phyloP scores from a whole-genome alignment of 108 stramenopile species.

The Discostella pseudostelligera region DNA sequence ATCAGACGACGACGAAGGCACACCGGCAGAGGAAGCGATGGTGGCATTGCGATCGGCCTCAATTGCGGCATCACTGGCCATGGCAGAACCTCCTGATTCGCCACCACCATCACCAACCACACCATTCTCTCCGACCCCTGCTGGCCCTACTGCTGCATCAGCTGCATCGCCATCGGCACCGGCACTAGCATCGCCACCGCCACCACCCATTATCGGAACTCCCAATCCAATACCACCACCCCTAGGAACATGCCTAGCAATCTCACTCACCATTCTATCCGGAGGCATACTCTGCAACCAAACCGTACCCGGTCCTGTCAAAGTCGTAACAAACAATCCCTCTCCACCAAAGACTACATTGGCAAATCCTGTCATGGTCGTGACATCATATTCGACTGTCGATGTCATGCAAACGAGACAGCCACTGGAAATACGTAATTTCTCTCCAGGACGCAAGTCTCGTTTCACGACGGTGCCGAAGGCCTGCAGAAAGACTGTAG shows the following conservation, averaged over 20 bases:
- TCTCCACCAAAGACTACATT: conserved; percentile 92
- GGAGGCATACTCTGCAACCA: conserved; percentile 87
- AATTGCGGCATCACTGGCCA: conserved; percentile 37
- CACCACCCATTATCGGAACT: conserved; percentile 63
- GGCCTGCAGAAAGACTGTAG: conserved; percentile 89
- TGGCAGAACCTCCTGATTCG: conserved; percentile 18
- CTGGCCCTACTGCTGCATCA: not conserved
- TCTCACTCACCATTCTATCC: conserved; percentile 82
- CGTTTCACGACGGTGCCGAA: conserved; percentile 83
- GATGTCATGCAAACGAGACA: conserved; percentile 82
- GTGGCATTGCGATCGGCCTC: conserved; percentile 74
- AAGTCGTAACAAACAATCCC: conserved; percentile 89
- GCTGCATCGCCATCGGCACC: conserved; percentile 21
- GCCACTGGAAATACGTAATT: conserved; percentile 81
- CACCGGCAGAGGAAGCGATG: conserved; percentile 61
- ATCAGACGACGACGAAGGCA: conserved; percentile 33
- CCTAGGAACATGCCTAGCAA: conserved; percentile 80
- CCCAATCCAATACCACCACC: conserved; percentile 80
- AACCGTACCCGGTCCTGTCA: conserved; percentile 89
- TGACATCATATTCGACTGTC: conserved; percentile 80
- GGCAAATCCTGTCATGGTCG: conserved; percentile 82
- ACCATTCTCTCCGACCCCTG: not conserved
- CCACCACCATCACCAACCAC: conserved; percentile 14
- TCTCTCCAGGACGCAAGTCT: conserved; percentile 71
- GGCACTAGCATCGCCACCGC: conserved; percentile 62